Percentiles rank a stretch among this genome's conserved stretches.
phyloP scores from a whole-genome alignment of 1,284 basidiomycete genomes.

The Apiotrichum gracile region DNA sequence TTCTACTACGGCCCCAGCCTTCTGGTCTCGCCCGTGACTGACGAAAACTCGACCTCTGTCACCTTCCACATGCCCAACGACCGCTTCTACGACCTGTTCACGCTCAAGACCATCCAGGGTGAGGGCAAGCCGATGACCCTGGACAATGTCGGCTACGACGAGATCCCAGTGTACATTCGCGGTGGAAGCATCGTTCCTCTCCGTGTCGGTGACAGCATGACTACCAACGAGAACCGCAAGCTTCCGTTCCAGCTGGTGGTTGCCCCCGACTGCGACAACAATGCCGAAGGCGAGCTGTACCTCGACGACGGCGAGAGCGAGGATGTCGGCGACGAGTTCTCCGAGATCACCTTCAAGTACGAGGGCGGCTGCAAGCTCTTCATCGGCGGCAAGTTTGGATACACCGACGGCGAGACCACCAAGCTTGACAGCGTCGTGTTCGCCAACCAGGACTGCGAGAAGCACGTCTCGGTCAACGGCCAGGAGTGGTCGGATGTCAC shows the following conservation, averaged over 20 bases:
- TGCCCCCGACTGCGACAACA: conserved; percentile 50
- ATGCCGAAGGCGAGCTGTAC: conserved; percentile 56
- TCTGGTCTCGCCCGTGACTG: conserved; percentile 66
- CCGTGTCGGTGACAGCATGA: conserved; percentile 56
- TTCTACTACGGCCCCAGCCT: conserved; percentile 65
- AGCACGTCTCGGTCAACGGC: conserved; percentile 14
- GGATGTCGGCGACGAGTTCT: conserved; percentile 46
- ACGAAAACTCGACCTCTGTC: conserved; percentile 56
- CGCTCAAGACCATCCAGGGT: conserved; percentile 53
- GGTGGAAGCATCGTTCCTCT: conserved; percentile 58
- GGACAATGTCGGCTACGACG: conserved; percentile 49
- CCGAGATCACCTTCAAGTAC: conserved; percentile 52
- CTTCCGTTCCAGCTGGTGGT: conserved; percentile 57
- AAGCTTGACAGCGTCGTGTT: conserved; percentile 19
- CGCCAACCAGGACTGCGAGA: conserved; percentile 14
- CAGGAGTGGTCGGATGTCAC: not conserved
- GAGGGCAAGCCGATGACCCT: conserved; percentile 21
- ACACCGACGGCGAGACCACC: conserved; percentile 18
- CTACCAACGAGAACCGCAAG: conserved; percentile 55
- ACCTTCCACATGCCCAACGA: conserved; percentile 49
- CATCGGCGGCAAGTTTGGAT: conserved; percentile 55
- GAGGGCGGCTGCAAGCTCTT: conserved; percentile 47
- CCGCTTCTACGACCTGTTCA: conserved; percentile 67
- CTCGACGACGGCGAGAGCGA: conserved; percentile 58
- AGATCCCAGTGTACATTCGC: conserved; percentile 63